phyloP scores from a whole-genome alignment of 192 early-diverging fungal species.

The Backusella psychrophila region DNA sequence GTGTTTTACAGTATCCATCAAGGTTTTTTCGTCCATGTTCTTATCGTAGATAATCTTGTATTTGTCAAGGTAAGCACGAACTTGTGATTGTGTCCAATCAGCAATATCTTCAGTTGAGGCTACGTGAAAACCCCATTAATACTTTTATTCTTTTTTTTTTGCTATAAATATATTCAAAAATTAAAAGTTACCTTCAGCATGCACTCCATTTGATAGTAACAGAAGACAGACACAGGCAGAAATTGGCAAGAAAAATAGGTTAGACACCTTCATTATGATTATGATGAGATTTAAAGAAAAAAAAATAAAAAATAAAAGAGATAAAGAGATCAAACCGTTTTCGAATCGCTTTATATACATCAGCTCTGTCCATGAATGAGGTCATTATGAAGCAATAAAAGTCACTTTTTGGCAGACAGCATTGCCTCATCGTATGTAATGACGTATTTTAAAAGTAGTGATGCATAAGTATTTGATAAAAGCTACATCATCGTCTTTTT shows the following conservation, averaged over 20 bases:
- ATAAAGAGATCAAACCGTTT: not conserved
- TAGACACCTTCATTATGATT: slow-evolving; percentile 1
- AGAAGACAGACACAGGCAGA: not conserved
- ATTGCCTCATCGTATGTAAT: not conserved
- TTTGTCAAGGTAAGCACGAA: slow-evolving; percentile 24
- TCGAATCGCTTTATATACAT: not conserved
- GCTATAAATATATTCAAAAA: not conserved
- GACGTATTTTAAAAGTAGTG: not conserved
- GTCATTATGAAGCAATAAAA: slow-evolving; percentile 14
- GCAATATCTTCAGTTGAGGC: slow-evolving; percentile 13
- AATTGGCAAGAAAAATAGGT: not conserved
- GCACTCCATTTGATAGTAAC: not conserved
- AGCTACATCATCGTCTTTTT: not conserved
- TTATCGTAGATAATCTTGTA: slow-evolving; percentile 34
- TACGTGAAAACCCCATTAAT: too few species aligned
- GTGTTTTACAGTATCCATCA: slow-evolving; percentile 21
- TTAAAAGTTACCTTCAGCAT: not conserved
- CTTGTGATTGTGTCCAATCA: slow-evolving; percentile 27
- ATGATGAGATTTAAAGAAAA: not conserved
- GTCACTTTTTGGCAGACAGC: not conserved
- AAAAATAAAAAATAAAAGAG: not conserved
- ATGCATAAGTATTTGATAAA: not conserved
- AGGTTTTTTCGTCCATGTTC: not conserved
- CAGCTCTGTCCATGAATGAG: not conserved
- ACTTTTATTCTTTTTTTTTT: not conserved